Evolutionary conservation across 148 eudicot genomes (phyloP).

Genomic region (Fallopia convolvulus): DNA sequence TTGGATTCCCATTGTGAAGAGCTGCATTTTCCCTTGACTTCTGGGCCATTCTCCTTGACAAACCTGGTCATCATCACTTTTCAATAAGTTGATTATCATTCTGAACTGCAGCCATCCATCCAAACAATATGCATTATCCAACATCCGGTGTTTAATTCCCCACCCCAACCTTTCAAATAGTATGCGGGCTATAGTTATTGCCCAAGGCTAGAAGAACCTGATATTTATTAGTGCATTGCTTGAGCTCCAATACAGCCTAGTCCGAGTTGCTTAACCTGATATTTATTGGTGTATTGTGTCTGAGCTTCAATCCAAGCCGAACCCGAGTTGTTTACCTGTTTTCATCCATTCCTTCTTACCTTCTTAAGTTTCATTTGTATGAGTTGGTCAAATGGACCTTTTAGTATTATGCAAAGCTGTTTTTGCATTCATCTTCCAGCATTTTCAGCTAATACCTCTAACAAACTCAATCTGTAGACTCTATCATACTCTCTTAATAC

Average conservation of each 20-base stretch:
- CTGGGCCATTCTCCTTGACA: neutral
- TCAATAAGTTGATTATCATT: neutral
- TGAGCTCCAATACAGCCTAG: no score
- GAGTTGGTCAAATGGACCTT: no score
- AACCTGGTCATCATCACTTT: neutral
- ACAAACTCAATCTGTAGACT: neutral
- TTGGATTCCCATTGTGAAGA: neutral
- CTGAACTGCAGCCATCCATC: neutral
- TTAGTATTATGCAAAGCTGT: no score
- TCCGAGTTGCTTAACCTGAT: no score
- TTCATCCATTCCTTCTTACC: no score
- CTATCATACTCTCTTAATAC: neutral
- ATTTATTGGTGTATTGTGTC: neutral
- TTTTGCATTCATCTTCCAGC: no score
- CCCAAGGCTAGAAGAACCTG: no score
- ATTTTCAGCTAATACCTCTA: neutral
- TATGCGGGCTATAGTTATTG: neutral
- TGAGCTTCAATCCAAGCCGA: neutral
- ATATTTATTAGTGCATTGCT: no score
- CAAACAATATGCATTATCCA: neutral
- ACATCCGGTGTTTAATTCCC: neutral
- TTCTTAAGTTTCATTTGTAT: no score
- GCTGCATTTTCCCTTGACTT: neutral
- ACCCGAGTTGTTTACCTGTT: no score
- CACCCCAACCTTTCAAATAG: neutral